Conservation (phyloP, 176 grass and related monocot species). For the Zea luxurians region DNA sequence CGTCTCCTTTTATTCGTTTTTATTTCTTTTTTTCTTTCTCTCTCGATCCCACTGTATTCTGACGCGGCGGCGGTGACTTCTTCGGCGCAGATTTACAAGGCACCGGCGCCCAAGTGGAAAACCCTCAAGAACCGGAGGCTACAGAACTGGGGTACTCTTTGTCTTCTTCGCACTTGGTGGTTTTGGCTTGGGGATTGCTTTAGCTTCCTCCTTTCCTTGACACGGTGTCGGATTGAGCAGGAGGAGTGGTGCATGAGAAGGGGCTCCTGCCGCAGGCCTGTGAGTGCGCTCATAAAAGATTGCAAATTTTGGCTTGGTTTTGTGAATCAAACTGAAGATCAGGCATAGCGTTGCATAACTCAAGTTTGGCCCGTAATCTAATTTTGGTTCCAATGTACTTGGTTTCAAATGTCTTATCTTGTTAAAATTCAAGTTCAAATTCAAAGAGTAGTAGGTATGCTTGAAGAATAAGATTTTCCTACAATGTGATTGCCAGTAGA, state of each 20-base stretch:
- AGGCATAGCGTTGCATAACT: constrained; percentile 3
- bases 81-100: constrained; percentile 68
- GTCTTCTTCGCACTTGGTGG: neutral
- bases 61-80: neutral
- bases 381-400: neutral
- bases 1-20: neutral
- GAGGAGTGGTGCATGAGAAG: constrained; percentile 89
- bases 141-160: constrained; percentile 82
- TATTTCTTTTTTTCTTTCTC: neutral
- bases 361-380: neutral
- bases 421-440: neutral
- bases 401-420: neutral
- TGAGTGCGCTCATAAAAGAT: constrained; percentile 43
- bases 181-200: neutral
- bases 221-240: constrained; percentile 36
- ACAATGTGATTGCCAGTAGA: neutral
- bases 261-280: constrained; percentile 79
- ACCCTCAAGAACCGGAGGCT: constrained; percentile 79
- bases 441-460: neutral
- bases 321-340: constrained; percentile 1
- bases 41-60: neutral
- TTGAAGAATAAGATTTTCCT: neutral
- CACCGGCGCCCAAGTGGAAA: constrained; percentile 74
- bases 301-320: neutral
- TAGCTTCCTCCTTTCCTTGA: neutral